Conservation (phyloP, 2,329 filamentous ascomycete species). For the Ceratocystis albifundus region DNA sequence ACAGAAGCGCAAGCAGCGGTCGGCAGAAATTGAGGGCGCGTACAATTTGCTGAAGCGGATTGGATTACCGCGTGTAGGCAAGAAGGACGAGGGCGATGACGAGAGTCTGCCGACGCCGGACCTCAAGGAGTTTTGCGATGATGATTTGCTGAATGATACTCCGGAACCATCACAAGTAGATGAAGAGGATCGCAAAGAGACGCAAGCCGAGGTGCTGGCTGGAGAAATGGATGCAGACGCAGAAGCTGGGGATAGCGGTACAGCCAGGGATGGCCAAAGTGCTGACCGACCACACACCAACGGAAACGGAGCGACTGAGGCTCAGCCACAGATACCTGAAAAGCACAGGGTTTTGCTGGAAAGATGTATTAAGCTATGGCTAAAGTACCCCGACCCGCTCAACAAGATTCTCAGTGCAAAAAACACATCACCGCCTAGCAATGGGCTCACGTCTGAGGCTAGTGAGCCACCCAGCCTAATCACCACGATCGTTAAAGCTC, state of each 20-base stretch:
- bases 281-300: not conserved
- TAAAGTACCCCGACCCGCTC: conserved; percentile 45
- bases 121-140: conserved; percentile 31
- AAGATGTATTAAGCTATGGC: conserved; percentile 55
- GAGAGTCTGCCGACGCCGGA: conserved; percentile 27
- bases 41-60: conserved; percentile 54
- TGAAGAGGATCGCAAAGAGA: conserved; percentile 27
- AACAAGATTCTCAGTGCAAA: conserved; percentile 44
- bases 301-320: not conserved
- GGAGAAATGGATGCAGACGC: conserved; percentile 24
- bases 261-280: not conserved
- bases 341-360: conserved; percentile 39
- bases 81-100: conserved; percentile 26
- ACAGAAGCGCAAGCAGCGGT: conserved; percentile 59
- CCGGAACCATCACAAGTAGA: conserved; percentile 41
- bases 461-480: conserved; percentile 52
- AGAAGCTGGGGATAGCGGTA: not conserved
- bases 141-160: conserved; percentile 47
- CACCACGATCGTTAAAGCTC: conserved; percentile 62
- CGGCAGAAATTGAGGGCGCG: conserved; percentile 68
- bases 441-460: conserved; percentile 43
- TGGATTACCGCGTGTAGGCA: conserved; percentile 28
- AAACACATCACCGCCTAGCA: conserved; percentile 57
- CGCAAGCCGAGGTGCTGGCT: conserved; percentile 26
- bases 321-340: conserved; percentile 27